Evolutionary conservation across 192 early-diverging fungal species (phyloP), one percentile per base, ranked within the genome.

Genomic region (Rhizophlyctis rosea): DNA sequence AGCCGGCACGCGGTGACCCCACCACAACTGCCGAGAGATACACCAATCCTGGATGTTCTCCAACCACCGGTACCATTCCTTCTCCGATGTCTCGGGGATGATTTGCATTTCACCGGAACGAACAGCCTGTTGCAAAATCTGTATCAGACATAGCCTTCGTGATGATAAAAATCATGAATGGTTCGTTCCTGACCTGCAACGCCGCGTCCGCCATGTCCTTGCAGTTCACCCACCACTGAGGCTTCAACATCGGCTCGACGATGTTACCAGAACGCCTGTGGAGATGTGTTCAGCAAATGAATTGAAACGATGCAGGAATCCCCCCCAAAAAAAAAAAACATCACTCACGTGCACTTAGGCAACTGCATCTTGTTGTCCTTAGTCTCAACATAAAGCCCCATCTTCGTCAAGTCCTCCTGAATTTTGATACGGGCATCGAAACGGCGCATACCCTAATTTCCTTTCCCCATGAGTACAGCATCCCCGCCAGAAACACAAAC

Each of bases 211-310:
- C 94, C 84, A 99, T 92, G 33, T 76, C 83, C 69, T 90, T 81
- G 81, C 91, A 94, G 78, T 84, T 86, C 31, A 98, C 90, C 91
- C 94, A 99, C 97, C 97, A 99, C 74, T 99, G 97, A 35, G 97
- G 97, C 81, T 96, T 99, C 86, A 99, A 87, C 56, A 96, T 72
- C 5, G 95, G 95, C 76, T 99, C 97, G 34, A 98, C 96, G 54
- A 99, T 78, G 75, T 99, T 96, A 35, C 86, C 85, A 25, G 95
- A 92, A 73, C 93, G 75, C 31, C 71, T 77, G 32, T 25, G 13
- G 24, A 33, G n/a, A n/a, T n/a, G 18, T 33, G 21, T 5, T 60
- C 27, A 68, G 62, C 27, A 18, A 50, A 31, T 7, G 1, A 52
- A n/a, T n/a, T 53, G 57, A n/a, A n/a, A n/a, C n/a, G n/a, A n/a